Percentiles rank a stretch among this genome's conserved stretches.
Conservation (phyloP, 306 rosid species). For the Gastrolobium villosum region DNA sequence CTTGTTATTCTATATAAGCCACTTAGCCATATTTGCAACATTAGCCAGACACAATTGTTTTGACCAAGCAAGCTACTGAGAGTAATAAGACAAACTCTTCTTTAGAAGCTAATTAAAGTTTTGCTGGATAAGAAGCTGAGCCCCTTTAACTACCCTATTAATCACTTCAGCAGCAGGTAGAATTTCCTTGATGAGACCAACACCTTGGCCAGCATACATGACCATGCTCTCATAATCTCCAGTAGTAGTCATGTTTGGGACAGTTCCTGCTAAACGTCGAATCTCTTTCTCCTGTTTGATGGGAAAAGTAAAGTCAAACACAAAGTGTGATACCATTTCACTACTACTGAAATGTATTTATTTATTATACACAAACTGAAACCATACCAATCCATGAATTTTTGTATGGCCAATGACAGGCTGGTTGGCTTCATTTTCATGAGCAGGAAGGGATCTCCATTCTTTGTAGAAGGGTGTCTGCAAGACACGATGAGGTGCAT, state of each 20-base stretch:
- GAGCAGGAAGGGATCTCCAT: conserved; percentile 59
- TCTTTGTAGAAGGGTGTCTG: conserved; percentile 59
- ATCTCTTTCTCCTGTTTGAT: conserved; percentile 47
- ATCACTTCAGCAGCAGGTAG: conserved; percentile 70
- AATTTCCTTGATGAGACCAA: conserved; percentile 65
- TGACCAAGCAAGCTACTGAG: too few species aligned
- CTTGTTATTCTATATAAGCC: too few species aligned
- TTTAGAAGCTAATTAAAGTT: too few species aligned
- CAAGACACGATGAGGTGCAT: conserved; percentile 67
- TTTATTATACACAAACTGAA: background rate
- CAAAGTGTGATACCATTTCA: too few species aligned
- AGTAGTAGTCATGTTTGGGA: conserved; percentile 56
- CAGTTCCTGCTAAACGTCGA: conserved; percentile 58
- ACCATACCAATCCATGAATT: too few species aligned
- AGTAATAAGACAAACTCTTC: too few species aligned
- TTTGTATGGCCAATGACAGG: conserved; percentile 55
- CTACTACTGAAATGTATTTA: too few species aligned
- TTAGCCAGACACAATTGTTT: too few species aligned
- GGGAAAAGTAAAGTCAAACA: background rate
- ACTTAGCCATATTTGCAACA: too few species aligned
- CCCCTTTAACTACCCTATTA: conserved; percentile 64
- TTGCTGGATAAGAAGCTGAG: conserved; percentile 55
- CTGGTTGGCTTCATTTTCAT: conserved; percentile 58
- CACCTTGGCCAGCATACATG: conserved; percentile 77
- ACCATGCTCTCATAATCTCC: conserved; percentile 77